These are phyloP conservation scores for Paracoccidioides lutzii DNA, from an alignment of 2,329 filamentous ascomycete genomes.

Conservation along the genomic window DNA sequence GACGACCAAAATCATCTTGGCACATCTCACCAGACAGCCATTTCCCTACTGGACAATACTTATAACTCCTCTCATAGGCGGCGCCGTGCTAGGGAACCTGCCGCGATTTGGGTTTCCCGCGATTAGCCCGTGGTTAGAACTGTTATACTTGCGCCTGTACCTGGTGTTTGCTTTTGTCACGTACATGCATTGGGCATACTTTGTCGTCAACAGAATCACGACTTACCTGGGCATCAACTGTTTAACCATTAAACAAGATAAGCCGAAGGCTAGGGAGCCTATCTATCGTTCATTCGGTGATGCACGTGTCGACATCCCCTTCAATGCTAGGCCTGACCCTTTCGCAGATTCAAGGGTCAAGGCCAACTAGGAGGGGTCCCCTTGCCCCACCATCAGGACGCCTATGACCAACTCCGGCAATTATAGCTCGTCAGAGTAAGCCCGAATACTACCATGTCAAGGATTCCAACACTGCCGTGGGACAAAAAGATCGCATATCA, in stretches of 20 bases:
- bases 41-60: constrained; percentile 97
- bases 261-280: constrained; percentile 21
- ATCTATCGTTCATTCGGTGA: constrained; percentile 26
- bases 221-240: constrained; percentile 87
- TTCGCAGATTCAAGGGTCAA: not conserved
- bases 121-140: constrained; percentile 53
- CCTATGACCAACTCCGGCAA: not conserved
- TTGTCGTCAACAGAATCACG: constrained; percentile 87
- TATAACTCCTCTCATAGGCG: constrained; percentile 72
- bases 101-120: constrained; percentile 60
- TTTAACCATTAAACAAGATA: constrained; percentile 56
- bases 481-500: too few relatives aligned
- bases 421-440: not conserved
- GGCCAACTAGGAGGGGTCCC: not conserved
- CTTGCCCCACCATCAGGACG: not conserved
- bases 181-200: constrained; percentile 84
- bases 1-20: constrained; percentile 98
- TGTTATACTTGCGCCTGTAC: constrained; percentile 73
- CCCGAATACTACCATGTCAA: not conserved
- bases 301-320: constrained; percentile 6
- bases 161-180: constrained; percentile 71
- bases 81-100: constrained; percentile 70
- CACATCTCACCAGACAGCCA: constrained; percentile 81
- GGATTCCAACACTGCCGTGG: not conserved
- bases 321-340: not conserved